These are phyloP conservation scores for Trifolium fragiferum DNA, from an alignment of 306 rosid species.

Conservation along the genomic window DNA sequence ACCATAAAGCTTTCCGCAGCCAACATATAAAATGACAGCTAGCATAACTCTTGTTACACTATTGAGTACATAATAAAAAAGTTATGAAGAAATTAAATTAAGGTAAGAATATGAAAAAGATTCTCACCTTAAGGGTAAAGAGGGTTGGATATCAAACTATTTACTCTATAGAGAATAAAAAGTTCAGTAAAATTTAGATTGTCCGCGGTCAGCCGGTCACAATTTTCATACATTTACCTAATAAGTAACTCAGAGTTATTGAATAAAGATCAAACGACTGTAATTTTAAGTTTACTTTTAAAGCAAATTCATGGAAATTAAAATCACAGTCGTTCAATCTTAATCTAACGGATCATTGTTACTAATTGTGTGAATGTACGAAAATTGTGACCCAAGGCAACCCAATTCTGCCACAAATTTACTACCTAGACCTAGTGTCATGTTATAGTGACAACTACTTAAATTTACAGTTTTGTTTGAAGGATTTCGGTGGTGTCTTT, in stretches of 20 bases:
- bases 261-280: too few relatives aligned
- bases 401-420: not conserved
- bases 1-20: not conserved
- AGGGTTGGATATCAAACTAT: slow-evolving; percentile 3
- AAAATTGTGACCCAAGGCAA: not conserved
- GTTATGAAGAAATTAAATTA: slow-evolving; percentile 23
- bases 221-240: not conserved
- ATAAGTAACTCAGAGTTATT: not conserved
- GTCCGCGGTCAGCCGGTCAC: not conserved
- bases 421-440: slow-evolving; percentile 29
- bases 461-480: slow-evolving; percentile 27
- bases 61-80: slow-evolving; percentile 13
- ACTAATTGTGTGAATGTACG: not conserved
- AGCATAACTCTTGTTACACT: slow-evolving; percentile 20
- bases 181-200: slow-evolving; percentile 17
- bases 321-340: not conserved
- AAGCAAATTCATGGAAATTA: not conserved
- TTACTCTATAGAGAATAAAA: slow-evolving; percentile 41
- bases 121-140: slow-evolving; percentile 27
- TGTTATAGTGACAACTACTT: slow-evolving; percentile 40
- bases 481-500: slow-evolving; percentile 34
- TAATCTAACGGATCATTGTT: not conserved
- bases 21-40: not conserved
- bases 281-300: too few relatives aligned
- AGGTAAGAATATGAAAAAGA: slow-evolving; percentile 41